Percentiles rank a stretch among this genome's conserved stretches.
Conservation (phyloP, 1,139 yeast genomes). For the Sporopachydermia cereana region DNA sequence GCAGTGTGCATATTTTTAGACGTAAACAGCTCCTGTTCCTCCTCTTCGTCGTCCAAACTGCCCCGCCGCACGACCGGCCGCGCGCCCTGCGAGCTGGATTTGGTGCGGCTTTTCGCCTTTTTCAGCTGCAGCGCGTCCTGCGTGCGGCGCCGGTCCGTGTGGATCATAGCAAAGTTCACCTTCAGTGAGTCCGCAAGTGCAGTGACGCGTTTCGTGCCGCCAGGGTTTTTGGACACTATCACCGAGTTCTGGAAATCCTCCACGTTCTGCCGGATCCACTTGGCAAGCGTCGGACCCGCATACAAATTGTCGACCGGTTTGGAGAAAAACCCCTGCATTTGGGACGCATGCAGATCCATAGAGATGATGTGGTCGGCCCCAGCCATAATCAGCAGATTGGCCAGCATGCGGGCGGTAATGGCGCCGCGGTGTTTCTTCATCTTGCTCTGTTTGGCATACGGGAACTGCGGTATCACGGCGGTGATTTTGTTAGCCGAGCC, state of each 20-base stretch:
- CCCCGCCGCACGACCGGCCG: slow-evolving; percentile 20
- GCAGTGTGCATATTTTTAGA: slow-evolving; percentile 89
- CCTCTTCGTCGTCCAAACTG: slow-evolving; percentile 31
- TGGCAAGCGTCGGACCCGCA: slow-evolving; percentile 93
- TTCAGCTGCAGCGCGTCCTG: slow-evolving; percentile 45
- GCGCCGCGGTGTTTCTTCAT: slow-evolving; percentile 99
- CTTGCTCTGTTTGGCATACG: slow-evolving; percentile 92
- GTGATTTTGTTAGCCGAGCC: slow-evolving; percentile 96
- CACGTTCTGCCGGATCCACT: slow-evolving; percentile 90
- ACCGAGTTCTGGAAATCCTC: slow-evolving; percentile 76
- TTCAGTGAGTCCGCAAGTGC: slow-evolving; percentile 92
- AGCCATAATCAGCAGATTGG: slow-evolving; percentile 90
- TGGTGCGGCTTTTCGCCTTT: slow-evolving; percentile 26
- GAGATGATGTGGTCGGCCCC: slow-evolving; percentile 98
- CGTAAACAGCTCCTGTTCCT: slow-evolving; percentile 55
- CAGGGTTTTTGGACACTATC: slow-evolving; percentile 91
- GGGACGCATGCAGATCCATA: slow-evolving; percentile 97
- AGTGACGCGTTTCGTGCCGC: slow-evolving; percentile 96
- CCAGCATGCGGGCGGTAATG: slow-evolving; percentile 97
- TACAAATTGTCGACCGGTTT: slow-evolving; percentile 94
- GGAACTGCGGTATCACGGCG: slow-evolving; percentile 95
- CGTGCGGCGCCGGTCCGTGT: slow-evolving; percentile 90
- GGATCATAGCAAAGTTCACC: slow-evolving; percentile 97
- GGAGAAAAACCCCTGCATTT: slow-evolving; percentile 97
- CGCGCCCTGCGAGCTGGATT: slow-evolving; percentile 24